Evolutionary conservation across 768 basidiomycete species (phyloP), one percentile per base, ranked within the genome.

Genomic region (Russula olivacea): DNA sequence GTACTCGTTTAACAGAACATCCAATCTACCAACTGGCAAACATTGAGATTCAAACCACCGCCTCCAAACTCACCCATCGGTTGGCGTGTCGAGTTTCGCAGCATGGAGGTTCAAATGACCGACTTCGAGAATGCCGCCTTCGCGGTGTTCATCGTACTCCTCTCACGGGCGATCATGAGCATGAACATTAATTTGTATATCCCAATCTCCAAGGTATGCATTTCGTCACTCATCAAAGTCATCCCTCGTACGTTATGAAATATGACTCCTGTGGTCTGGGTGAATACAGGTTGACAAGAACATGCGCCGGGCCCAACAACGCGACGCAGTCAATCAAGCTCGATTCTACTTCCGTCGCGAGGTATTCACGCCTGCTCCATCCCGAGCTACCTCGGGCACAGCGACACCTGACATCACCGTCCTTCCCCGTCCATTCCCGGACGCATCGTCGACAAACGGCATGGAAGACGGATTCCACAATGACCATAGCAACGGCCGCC

Each of bases 1-100:
- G 6, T 19, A 10, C 47, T 40, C 41, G 57, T 55, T 48, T 55
- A 5, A 6, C 73, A 96, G 90, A 98, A 98, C 71, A 88, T 99
- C 28, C 97, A 99, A 83, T 98, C 97, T 2, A 99, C 97, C 4
- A 99, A 99, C 71, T 99, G 97, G 97, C 97, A 99, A 76, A 98
- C 97, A 0, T 79, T 99, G 36, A 85, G 97, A 53, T 99, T 99
- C 83, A 99, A 99, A 73, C 97, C 97, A 2, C 97, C 97, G 14
- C 96, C 97, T 30, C 87, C 91, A 5, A 87, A 90, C 59, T 93
- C 96, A 6, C 73, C 85, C 8, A 98, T 98, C 59, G 97, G 96
- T 36, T 99, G 97, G 97, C 82, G 97, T 45, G 96, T 98, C 5
- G 97, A 99, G 73, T 99, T 99, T 76, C 81, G 97, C 61, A 93